Evolutionary conservation across 805 yeast genomes (phyloP), one percentile per base, ranked within the genome.

Genomic region (Brettanomyces anomalus): DNA sequence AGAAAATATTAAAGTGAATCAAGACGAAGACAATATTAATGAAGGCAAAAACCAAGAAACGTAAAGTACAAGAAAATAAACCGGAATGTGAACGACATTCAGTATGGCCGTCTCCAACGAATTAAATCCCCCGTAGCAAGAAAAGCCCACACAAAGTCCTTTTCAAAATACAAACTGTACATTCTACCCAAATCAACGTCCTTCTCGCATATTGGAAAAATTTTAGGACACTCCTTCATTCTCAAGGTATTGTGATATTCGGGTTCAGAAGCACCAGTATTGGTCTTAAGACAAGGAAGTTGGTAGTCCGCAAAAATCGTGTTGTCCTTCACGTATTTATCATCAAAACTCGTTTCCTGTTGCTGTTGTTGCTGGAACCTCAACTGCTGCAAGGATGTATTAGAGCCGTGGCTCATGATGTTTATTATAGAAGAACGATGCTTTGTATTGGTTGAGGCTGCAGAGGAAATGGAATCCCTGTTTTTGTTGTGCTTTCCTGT

Each of bases 21-120:
- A n/a, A n/a, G 28, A 24, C 10, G 28, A 24, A 2, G 10, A 7
- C 28, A 7, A 24, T 24, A 24, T 24, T 7, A 2, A 7, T 3
- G 28, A 7, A 24, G 6, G 10, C 28, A 24, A 24, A n/a, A 24
- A 24, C 10, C 28, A 24, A 24, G 10, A 24, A 24, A 7, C 10
- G 10, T 7, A 24, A 24, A 24, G 10, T 7, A 24, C 28, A 24
- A 24, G n/a, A n/a, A 24, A 24, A 24, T 24, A 24, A 24, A 24
- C 10, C 3, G 10, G 10, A 24, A 7, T 24, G 28, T 24, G 28
- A 7, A 21, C 14, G 15, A n/a, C 28, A 24, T 24, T 11, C 28
- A 24, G n/a, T 34, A 46, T 19, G 61, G 62, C 42, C 66, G 46
- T 33, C 28, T 45, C 80, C 76, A 66, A 44, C 68, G 54, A 3